Base-by-base conservation (phyloP, 139 green algal species). In the Volvox reticuliferus region DNA sequence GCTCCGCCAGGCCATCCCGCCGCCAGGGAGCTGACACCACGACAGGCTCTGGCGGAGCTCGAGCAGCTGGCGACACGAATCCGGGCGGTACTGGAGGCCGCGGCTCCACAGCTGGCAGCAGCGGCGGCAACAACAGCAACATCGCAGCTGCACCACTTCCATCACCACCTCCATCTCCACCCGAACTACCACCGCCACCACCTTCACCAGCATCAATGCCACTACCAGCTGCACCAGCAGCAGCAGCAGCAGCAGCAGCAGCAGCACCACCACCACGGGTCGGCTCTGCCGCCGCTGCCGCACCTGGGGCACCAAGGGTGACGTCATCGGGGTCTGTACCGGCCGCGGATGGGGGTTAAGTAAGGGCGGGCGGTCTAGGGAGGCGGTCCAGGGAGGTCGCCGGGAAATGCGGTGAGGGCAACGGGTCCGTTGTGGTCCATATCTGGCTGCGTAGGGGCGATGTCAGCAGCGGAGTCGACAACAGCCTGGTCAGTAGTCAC, bases 1-100 rank as follows among this genome's bases (percentile, higher is more conserved):
- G 76, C 76, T 12, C 76, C 87, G 2, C 33, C 26, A 1, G 76
- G 76, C 62, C 87, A 91, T 62, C 87, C 87, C 2, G 32, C 76
- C 12, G 33, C 76, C 9, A 6, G 22, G 2, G 76, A 91, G 76
- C 62, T 79, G 21, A 22, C 1, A 9, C 30, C 30, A 1, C 24
- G 33, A 20, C 24, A 21, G 61, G 87, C 76, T 55, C 87, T 85
- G 55, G 61, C 9, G 22, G 87, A 91, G 87, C 76, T 91, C 33
- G 61, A 20, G 33, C 22, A 68, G 32, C 87, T 91, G 62, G 33
- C 20, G 55, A 28, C 1, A 16, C 2, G 2, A 9, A 68, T 91
- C 21, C 30, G 62, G 13, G 35, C 76, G 22, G 87, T 75, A 32
- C 75, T 91, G 76, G 35, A 16, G 55, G 67, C 61, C 21, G 19